phyloP scores from a whole-genome alignment of 495 filamentous ascomycete genomes.

The Choiromyces venosus region DNA sequence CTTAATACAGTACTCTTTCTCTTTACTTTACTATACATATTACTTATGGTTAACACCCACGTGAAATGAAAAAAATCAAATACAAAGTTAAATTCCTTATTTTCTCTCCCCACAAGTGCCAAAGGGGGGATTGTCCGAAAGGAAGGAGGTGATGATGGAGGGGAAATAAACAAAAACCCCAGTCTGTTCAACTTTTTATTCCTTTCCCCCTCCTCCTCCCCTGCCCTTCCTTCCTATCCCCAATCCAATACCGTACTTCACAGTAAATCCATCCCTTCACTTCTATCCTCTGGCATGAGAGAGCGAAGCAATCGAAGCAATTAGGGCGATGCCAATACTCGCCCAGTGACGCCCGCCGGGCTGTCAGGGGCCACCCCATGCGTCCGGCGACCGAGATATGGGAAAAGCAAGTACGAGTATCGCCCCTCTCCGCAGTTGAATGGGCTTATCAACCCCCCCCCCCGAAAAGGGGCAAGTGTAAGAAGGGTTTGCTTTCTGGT shows the following conservation, averaged over 20 bases:
- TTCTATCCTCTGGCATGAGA: neutral
- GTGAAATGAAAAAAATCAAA: neutral
- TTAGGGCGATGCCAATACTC: neutral
- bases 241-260: neutral
- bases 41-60: neutral
- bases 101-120: neutral
- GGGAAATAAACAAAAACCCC: neutral
- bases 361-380: conserved; percentile 15
- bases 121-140: neutral
- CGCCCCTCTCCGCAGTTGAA: neutral
- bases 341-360: neutral
- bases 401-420: conserved; percentile 6
- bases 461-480: conserved; percentile 35
- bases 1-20: neutral
- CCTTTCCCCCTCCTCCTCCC: neutral
- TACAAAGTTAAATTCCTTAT: neutral
- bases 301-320: neutral
- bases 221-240: neutral
- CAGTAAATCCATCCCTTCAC: neutral
- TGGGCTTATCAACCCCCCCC: neutral
- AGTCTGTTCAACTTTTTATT: neutral
- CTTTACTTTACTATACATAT: neutral
- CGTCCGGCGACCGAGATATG: conserved; percentile 35
- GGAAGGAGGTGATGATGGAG: neutral
- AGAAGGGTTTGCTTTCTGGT: conserved; percentile 13